These are phyloP conservation scores for Hemisphaericaspora xylofermentans DNA, from an alignment of 1,139 yeast genomes.

Conservation along the genomic window DNA sequence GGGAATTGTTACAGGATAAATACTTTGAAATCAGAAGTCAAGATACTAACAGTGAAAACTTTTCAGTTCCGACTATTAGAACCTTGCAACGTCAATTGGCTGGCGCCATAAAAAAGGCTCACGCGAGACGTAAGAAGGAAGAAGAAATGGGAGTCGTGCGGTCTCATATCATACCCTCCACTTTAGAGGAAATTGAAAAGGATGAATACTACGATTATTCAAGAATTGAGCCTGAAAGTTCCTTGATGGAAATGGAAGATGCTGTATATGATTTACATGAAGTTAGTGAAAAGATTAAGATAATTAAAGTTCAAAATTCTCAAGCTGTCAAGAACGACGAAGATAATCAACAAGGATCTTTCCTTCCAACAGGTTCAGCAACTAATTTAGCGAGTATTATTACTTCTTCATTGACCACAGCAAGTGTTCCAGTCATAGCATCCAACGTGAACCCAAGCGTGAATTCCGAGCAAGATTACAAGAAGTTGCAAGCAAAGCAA, in stretches of 20 bases:
- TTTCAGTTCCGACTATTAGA: slow-evolving; percentile 34
- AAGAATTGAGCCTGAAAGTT: slow-evolving; percentile 18
- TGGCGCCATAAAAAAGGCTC: slow-evolving; percentile 34
- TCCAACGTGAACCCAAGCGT: background rate
- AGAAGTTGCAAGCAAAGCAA: background rate
- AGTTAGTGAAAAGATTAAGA: slow-evolving; percentile 32
- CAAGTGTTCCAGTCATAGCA: background rate
- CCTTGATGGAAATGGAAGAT: slow-evolving; percentile 28
- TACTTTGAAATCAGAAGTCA: slow-evolving; percentile 22
- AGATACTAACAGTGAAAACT: slow-evolving; percentile 10
- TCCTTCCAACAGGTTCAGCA: background rate
- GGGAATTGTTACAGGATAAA: slow-evolving; percentile 33
- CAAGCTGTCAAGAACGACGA: background rate
- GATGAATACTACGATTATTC: slow-evolving; percentile 12
- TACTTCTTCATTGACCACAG: background rate
- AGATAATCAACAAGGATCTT: background rate
- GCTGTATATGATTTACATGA: slow-evolving; percentile 32
- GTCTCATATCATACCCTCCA: slow-evolving; percentile 13
- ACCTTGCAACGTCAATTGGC: slow-evolving; percentile 39
- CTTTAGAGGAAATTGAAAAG: slow-evolving; percentile 15
- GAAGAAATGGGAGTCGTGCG: slow-evolving; percentile 9
- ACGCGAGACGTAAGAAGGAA: slow-evolving; percentile 17
- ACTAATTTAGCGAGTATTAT: background rate
- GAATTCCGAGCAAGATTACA: background rate
- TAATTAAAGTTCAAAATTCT: slow-evolving; percentile 23